These are phyloP conservation scores for Puccinia horiana DNA, from an alignment of 1,284 basidiomycete species.

Conservation along the genomic window DNA sequence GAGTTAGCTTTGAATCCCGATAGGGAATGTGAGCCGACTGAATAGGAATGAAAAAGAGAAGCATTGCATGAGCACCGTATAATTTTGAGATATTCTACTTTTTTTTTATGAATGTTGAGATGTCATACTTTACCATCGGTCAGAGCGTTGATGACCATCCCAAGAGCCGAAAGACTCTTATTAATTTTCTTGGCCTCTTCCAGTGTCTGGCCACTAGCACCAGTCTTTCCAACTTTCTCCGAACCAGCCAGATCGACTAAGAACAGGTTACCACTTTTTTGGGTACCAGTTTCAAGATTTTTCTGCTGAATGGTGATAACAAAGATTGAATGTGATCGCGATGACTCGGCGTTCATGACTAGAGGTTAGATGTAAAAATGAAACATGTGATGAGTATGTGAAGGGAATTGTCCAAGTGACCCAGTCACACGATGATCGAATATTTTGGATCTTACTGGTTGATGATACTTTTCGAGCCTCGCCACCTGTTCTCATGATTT, in stretches of 20 bases:
- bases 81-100: not conserved
- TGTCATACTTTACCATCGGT: conserved; percentile 84
- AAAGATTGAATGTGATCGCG: conserved; percentile 98
- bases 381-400: not conserved
- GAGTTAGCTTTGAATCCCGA: conserved; percentile 97
- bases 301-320: conserved; percentile 95
- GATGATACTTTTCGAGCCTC: conserved; percentile 87
- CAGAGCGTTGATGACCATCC: conserved; percentile 99
- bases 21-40: conserved; percentile 97
- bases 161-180: conserved; percentile 93
- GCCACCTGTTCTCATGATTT: conserved; percentile 97
- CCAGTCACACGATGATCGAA: not conserved
- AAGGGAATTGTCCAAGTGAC: not conserved
- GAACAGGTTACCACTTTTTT: conserved; percentile 95
- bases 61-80: not conserved
- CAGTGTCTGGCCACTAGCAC: conserved; percentile 95
- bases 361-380: conserved; percentile 39
- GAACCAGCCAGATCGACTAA: conserved; percentile 98
- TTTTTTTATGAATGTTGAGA: not conserved
- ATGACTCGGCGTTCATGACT: conserved; percentile 99
- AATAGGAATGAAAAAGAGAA: conserved; percentile 57
- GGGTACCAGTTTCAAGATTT: conserved; percentile 88
- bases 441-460: conserved; percentile 70
- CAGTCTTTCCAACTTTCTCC: conserved; percentile 99
- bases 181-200: conserved; percentile 99